phyloP scores from a whole-genome alignment of 768 basidiomycete genomes.

The Suillus subalutaceus region DNA sequence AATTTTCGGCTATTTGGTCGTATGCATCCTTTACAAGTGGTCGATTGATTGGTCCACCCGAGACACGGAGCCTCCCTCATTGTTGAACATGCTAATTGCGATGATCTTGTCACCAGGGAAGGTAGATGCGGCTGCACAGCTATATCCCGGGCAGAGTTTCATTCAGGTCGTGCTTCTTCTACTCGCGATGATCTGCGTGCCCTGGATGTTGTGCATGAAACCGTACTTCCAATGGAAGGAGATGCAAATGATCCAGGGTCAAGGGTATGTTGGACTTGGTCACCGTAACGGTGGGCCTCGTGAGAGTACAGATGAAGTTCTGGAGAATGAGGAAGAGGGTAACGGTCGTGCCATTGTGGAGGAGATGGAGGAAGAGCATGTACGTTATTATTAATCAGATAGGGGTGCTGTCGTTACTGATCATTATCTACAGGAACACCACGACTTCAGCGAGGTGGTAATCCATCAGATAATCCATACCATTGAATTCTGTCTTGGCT shows the following conservation, averaged over 20 bases:
- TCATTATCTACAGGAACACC: slow-evolving; percentile 58
- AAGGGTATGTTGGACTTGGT: slow-evolving; percentile 79
- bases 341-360: slow-evolving; percentile 76
- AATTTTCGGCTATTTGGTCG: slow-evolving; percentile 94
- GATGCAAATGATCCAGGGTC: slow-evolving; percentile 76
- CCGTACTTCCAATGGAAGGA: slow-evolving; percentile 93
- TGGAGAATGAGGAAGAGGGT: slow-evolving; percentile 83
- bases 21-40: slow-evolving; percentile 99
- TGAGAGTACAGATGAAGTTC: slow-evolving; percentile 58
- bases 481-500: slow-evolving; percentile 98
- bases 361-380: slow-evolving; percentile 69
- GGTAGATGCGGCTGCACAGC: slow-evolving; percentile 64
- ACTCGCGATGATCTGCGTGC: slow-evolving; percentile 85
- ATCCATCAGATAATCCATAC: slow-evolving; percentile 99
- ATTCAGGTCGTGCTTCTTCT: slow-evolving; percentile 81
- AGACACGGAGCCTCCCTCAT: slow-evolving; percentile 74
- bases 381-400: slow-evolving; percentile 42
- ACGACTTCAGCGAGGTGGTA: slow-evolving; percentile 93
- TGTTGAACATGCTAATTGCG: slow-evolving; percentile 93
- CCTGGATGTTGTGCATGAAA: slow-evolving; percentile 91
- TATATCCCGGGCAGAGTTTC: slow-evolving; percentile 87
- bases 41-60: slow-evolving; percentile 84
- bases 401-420: slow-evolving; percentile 13
- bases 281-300: slow-evolving; percentile 57
- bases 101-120: slow-evolving; percentile 95